Conservation (phyloP, 163 green algal genomes). For the Trebouxia gelatinosa region DNA sequence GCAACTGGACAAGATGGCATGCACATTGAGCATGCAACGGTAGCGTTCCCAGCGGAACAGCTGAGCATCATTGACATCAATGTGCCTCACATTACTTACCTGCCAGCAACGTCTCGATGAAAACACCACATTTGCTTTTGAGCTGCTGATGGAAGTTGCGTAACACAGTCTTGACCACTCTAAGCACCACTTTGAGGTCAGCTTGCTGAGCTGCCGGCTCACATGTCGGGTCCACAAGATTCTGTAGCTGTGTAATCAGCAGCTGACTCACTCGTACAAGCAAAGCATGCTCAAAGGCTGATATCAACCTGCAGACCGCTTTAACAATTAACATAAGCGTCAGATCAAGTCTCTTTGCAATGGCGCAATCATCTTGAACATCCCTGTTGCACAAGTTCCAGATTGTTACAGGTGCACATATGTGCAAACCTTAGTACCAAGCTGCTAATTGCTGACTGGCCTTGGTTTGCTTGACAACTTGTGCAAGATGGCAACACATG, state of each 20-base stretch:
- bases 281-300: constrained; percentile 54
- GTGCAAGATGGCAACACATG: constrained; percentile 5
- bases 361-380: too few relatives aligned
- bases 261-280: constrained; percentile 45
- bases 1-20: too few relatives aligned
- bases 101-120: constrained; percentile 52
- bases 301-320: constrained; percentile 47
- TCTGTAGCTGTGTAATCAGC: constrained; percentile 64
- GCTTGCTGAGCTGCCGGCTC: constrained; percentile 31
- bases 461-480: too few relatives aligned
- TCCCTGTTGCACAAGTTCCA: too few relatives aligned
- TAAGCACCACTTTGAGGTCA: constrained; percentile 54
- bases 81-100: too few relatives aligned
- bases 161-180: constrained; percentile 67
- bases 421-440: too few relatives aligned
- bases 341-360: too few relatives aligned
- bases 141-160: constrained; percentile 62
- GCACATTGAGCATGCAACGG: too few relatives aligned
- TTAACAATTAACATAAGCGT: not conserved
- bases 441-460: too few relatives aligned
- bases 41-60: too few relatives aligned
- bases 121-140: constrained; percentile 45
- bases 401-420: too few relatives aligned
- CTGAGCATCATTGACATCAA: too few relatives aligned
- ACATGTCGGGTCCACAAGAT: constrained; percentile 61